Evolutionary conservation across 1,284 basidiomycete genomes (phyloP).

Genomic region (Malassezia cuniculi): DNA sequence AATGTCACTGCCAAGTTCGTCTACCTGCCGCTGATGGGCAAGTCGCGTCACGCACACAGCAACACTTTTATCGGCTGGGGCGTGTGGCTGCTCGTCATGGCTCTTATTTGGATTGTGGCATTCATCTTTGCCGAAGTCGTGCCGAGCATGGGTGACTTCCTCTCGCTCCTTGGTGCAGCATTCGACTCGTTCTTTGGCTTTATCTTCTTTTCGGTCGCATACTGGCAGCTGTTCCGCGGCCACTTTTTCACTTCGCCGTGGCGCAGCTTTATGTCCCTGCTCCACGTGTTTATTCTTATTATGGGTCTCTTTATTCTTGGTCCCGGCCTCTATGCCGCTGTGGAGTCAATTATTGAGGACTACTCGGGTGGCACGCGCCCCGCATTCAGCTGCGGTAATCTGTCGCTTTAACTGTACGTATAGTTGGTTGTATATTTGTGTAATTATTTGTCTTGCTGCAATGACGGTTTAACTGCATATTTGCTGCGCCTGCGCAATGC

Average conservation of each 20-base stretch:
- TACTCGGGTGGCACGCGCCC: conserved; percentile 25
- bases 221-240: conserved; percentile 46
- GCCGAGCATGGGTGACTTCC: conserved; percentile 49
- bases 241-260: conserved; percentile 30
- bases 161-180: conserved; percentile 46
- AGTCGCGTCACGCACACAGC: conserved; percentile 40
- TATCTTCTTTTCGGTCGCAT: conserved; percentile 49
- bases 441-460: too few species aligned
- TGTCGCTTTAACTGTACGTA: conserved; percentile 6
- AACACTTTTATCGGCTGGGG: conserved; percentile 55
- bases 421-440: too few species aligned
- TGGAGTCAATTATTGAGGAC: conserved; percentile 48
- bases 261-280: conserved; percentile 24
- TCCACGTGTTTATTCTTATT: conserved; percentile 47
- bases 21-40: conserved; percentile 32
- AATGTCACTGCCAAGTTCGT: conserved; percentile 38
- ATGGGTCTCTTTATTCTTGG: conserved; percentile 48
- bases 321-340: conserved; percentile 46
- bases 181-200: conserved; percentile 45
- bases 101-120: conserved; percentile 52
- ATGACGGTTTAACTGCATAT: conserved; percentile 23
- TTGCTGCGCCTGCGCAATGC: conserved; percentile 22
- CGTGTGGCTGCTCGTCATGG: conserved; percentile 53
- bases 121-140: conserved; percentile 54
- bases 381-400: conserved; percentile 11